These are phyloP conservation scores for Ceratobasidium sp. DNA, from an alignment of 1,284 basidiomycete genomes.

Conservation along the genomic window DNA sequence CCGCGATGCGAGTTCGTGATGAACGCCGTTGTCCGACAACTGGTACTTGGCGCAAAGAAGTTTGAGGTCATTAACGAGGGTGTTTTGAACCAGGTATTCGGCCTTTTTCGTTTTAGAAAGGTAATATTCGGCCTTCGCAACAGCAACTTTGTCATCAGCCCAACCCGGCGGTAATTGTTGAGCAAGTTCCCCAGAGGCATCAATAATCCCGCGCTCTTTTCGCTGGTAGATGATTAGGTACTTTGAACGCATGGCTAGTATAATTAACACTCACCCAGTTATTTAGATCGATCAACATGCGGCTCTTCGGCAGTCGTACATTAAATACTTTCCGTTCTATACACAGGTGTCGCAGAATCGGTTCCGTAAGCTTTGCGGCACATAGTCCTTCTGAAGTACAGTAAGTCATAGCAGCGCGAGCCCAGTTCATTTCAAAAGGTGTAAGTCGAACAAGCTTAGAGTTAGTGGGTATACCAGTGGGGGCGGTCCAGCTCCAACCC, in stretches of 20 bases:
- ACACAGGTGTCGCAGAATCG: background rate
- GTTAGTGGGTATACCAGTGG: background rate
- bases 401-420: background rate
- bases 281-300: too few relatives aligned
- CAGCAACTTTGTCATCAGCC: background rate
- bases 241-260: too few relatives aligned
- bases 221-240: too few relatives aligned
- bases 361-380: background rate
- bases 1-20: background rate
- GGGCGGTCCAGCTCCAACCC: background rate
- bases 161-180: background rate
- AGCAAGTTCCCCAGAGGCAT: background rate
- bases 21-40: background rate
- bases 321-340: background rate
- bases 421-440: background rate
- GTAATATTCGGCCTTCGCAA: slow-evolving; percentile 5
- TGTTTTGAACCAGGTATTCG: background rate
- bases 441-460: background rate
- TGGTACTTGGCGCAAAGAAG: background rate
- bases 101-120: background rate
- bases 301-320: background rate
- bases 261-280: too few relatives aligned
- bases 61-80: too few relatives aligned
- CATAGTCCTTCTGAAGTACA: too few relatives aligned
- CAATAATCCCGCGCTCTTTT: too few relatives aligned